Evolutionary conservation across 306 rosid genomes (phyloP), one percentile per base, ranked within the genome.

Genomic region (Sicyos baderoa): DNA sequence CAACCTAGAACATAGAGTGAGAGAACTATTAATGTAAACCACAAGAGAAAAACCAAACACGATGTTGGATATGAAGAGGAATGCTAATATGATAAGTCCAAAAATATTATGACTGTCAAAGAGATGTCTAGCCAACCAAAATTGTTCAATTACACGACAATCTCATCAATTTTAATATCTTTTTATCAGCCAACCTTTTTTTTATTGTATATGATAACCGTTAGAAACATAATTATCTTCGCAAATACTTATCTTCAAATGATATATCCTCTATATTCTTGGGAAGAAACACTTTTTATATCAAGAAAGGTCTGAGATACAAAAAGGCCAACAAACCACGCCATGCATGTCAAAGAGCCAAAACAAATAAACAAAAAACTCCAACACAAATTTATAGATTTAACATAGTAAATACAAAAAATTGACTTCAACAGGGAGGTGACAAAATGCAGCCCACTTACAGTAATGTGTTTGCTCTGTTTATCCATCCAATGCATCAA

Each of bases 391-490:
- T 66, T 23, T 47, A 66, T 22, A 65, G 19, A 3, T 65, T 29
- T 29, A 45, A 45, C 19, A 21, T 65, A 45, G 9, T 11, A 13
- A 65, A 65, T 42, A 29, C 2, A 66, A 47, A 45, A 23, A 45
- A 40, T 44, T 55, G 22, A 18, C 50, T 40, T 17, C 35, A 29
- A 19, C 19, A 17, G 49, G 17, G n/a, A 54, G 58, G 55, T 17
- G 22, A 23, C 35, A 40, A 75, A 12, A 25, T 16, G 11, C n/a
- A 78, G 49, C 71, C 74, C 73, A 76, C 95, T 77, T 75, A 94
- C 99, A 72, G 97, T 83, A 67, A 94, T 80, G 81, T 94, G 99
- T 79, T 94, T 94, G 96, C 96, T 94, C 80, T 94, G 97, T 82
- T 85, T 94, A 54, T 94, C 99, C 96, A 94, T 94, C 99, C 99